phyloP scores from a whole-genome alignment of 23 red algal genomes.

The Gracilaria gracilis region DNA sequence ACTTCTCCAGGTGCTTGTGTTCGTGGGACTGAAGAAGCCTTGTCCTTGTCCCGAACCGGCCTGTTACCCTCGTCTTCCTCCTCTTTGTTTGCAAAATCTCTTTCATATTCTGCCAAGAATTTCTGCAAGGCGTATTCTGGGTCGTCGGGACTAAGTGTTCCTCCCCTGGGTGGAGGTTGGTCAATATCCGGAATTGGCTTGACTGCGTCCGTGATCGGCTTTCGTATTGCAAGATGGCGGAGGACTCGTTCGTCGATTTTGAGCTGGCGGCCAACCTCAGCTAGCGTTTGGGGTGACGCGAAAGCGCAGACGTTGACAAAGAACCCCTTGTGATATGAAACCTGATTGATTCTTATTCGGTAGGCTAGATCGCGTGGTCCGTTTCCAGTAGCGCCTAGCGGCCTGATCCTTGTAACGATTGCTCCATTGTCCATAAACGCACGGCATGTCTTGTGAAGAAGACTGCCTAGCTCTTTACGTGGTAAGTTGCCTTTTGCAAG shows the following conservation, averaged over 20 bases:
- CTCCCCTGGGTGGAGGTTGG: slow-evolving; percentile 4
- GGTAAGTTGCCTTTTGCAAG: slow-evolving; percentile 56
- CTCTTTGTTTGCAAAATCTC: slow-evolving; percentile 34
- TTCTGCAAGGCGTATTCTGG: slow-evolving; percentile 49
- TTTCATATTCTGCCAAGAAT: slow-evolving; percentile 60
- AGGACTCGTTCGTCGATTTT: slow-evolving; percentile 64
- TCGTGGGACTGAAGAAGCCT: not conserved
- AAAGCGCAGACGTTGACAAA: slow-evolving; percentile 74
- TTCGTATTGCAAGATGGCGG: slow-evolving; percentile 38
- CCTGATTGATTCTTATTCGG: slow-evolving; percentile 72
- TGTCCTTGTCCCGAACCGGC: not conserved
- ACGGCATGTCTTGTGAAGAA: slow-evolving; percentile 66
- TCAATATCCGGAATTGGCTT: slow-evolving; percentile 33
- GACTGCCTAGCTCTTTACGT: slow-evolving; percentile 41
- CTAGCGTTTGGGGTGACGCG: slow-evolving; percentile 57
- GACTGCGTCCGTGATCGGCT: slow-evolving; percentile 25
- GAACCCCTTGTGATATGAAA: slow-evolving; percentile 61
- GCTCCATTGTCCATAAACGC: slow-evolving; percentile 68
- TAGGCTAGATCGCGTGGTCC: slow-evolving; percentile 75
- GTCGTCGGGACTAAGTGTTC: slow-evolving; percentile 20
- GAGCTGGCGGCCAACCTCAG: slow-evolving; percentile 67
- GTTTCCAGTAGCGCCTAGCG: slow-evolving; percentile 58
- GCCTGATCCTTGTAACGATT: slow-evolving; percentile 47
- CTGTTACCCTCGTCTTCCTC: not conserved
- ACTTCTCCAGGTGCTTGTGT: not conserved